Evolutionary conservation across 1,284 basidiomycete species (phyloP), one percentile per base, ranked within the genome.

Genomic region (Leccinum colubrinum): DNA sequence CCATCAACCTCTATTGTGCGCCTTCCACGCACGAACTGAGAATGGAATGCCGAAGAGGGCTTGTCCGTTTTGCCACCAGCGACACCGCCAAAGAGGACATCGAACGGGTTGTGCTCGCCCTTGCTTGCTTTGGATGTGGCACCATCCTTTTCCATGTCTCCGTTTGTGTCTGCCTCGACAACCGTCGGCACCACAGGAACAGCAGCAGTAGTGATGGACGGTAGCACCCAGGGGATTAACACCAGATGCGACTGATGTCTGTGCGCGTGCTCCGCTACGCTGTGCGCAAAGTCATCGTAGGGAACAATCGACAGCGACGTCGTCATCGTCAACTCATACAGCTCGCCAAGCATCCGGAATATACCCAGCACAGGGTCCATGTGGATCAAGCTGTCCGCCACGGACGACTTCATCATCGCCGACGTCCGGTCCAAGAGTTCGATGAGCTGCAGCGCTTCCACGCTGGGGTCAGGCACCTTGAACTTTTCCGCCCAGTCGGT

Each of bases 391-490:
- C 86, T 81, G 63, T 93, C 86, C 0, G 83, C 83, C n/a, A 85
- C 87, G 7, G 93, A 90, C 4, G 92, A 94, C 70, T 88, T 91
- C 86, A 98, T 90, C 61, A 97, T 90, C 0, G 92, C 91, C 1
- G 93, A 96, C 1, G 92, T 92, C 66, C 96, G 91, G 60, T 96
- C 93, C 0, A 94, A 94, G 25, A 98, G 85, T 73, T 97, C 95
- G 61, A 97, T 86, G 20, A 98, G 82, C 30, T 94, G 88, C 9
- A 96, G 83, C 0, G 91, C 93, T 61, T 92, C 86, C 48, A 95
- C 72, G 27, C 52, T 59, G 11, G 68, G 41, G 0, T 35, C 57
- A 22, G 66, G 64, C 1, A 61, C 30, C 35, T 56, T 71, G 1
- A 27, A 14, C 15, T 54, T 66, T 5, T 68, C 57, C 0, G 22